A percentile compares a stretch with the other conserved stretches of the same genome.
Conservation (phyloP, 495 filamentous ascomycete species). For the Aspergillus campestris region DNA sequence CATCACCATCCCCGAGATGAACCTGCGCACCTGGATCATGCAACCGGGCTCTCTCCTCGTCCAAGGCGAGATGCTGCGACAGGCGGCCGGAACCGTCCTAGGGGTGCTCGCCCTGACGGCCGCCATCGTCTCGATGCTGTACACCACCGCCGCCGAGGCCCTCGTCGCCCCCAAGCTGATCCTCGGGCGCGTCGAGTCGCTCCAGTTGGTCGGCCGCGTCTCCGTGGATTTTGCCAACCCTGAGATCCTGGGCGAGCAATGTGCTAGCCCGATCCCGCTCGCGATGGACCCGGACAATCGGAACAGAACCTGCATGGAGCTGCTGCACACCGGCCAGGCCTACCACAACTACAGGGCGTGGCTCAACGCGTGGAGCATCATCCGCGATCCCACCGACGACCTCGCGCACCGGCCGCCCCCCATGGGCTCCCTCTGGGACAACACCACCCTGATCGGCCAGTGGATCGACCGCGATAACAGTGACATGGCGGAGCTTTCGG, state of each 20-base stretch:
- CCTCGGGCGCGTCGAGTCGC: slow-evolving; percentile 36
- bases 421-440: slow-evolving; percentile 51
- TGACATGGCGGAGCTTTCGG: slow-evolving; percentile 38
- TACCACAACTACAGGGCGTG: slow-evolving; percentile 46
- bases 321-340: slow-evolving; percentile 55
- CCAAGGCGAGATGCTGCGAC: slow-evolving; percentile 51
- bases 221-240: slow-evolving; percentile 50
- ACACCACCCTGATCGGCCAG: slow-evolving; percentile 51
- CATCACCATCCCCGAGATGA: slow-evolving; percentile 64
- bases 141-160: slow-evolving; percentile 65
- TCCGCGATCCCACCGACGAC: slow-evolving; percentile 31
- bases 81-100: slow-evolving; percentile 51
- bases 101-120: slow-evolving; percentile 50
- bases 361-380: slow-evolving; percentile 39
- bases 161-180: slow-evolving; percentile 60
- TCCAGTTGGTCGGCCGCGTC: slow-evolving; percentile 46
- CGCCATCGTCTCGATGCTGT: slow-evolving; percentile 56
- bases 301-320: slow-evolving; percentile 49
- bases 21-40: slow-evolving; percentile 53
- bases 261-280: slow-evolving; percentile 49
- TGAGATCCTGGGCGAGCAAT: slow-evolving; percentile 40
- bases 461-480: slow-evolving; percentile 45
- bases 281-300: slow-evolving; percentile 23
- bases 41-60: slow-evolving; percentile 60
- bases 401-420: slow-evolving; percentile 40